phyloP scores from a whole-genome alignment of 225 moss, liverwort and hornwort genomes.

The Physcomitrium patens region DNA sequence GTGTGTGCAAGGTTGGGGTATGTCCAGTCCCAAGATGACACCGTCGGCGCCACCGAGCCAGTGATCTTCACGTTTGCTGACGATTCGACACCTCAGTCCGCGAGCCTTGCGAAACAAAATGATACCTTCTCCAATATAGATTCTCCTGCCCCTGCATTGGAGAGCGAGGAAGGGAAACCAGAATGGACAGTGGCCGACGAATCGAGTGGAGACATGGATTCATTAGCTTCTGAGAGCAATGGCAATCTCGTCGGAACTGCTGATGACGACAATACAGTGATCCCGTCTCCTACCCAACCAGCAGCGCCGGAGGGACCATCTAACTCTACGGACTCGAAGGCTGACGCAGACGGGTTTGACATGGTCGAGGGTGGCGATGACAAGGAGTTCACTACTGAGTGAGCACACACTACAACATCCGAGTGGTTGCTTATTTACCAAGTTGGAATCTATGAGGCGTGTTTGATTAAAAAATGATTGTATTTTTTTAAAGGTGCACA shows the following conservation, averaged over 20 bases:
- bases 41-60: slow-evolving; percentile 15
- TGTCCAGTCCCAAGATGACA: neutral
- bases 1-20: neutral
- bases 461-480: too few relatives aligned
- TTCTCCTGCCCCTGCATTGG: neutral
- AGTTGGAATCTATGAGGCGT: neutral
- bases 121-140: neutral
- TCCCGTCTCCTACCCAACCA: neutral
- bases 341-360: slow-evolving; percentile 21
- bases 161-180: neutral
- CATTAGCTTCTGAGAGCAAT: neutral
- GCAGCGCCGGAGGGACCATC: neutral
- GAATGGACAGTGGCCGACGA: too few relatives aligned
- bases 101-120: too few relatives aligned
- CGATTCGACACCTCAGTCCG: neutral
- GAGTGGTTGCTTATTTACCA: neutral
- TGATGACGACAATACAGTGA: neutral
- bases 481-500: too few relatives aligned
- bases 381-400: neutral
- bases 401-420: slow-evolving; percentile 1
- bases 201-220: neutral
- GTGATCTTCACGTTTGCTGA: slow-evolving; percentile 19
- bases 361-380: slow-evolving; percentile 10
- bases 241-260: neutral
- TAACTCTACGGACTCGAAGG: neutral